Evolutionary conservation across 2,329 filamentous ascomycete genomes (phyloP).

Genomic region (Calonectria hongkongensis): DNA sequence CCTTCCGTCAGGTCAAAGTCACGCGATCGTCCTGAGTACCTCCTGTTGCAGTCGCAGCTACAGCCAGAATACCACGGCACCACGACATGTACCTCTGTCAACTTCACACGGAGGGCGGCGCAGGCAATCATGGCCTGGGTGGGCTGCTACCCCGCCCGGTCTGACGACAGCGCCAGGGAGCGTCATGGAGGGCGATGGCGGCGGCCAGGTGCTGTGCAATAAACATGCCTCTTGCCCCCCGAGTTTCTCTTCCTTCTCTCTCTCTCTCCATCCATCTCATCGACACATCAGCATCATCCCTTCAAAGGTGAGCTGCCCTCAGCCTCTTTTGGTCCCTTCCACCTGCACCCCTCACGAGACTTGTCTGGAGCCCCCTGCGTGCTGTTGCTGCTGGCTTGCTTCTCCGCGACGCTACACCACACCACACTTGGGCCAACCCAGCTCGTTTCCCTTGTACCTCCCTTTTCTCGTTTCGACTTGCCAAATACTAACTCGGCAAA

Average conservation of each 20-base stretch:
- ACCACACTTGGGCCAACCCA: not conserved
- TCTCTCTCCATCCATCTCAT: slow-evolving; percentile 54
- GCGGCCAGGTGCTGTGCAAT: slow-evolving; percentile 54
- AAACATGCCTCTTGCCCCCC: slow-evolving; percentile 58
- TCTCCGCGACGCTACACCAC: not conserved
- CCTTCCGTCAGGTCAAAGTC: slow-evolving; percentile 57
- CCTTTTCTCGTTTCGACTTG: slow-evolving; percentile 5
- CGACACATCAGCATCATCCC: slow-evolving; percentile 48
- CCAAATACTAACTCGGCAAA: slow-evolving; percentile 42
- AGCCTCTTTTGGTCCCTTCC: not conserved
- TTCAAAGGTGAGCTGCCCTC: slow-evolving; percentile 44
- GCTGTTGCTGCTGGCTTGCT: slow-evolving; percentile 7
- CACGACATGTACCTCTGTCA: slow-evolving; percentile 35
- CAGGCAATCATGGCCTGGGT: slow-evolving; percentile 43
- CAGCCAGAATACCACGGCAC: slow-evolving; percentile 24
- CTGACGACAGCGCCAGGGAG: slow-evolving; percentile 61
- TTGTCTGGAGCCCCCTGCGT: not conserved
- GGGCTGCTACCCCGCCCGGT: slow-evolving; percentile 66
- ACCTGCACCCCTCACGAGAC: slow-evolving; percentile 22
- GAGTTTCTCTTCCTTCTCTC: slow-evolving; percentile 50
- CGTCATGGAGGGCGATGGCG: slow-evolving; percentile 46
- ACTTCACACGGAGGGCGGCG: slow-evolving; percentile 46
- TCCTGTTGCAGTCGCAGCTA: slow-evolving; percentile 35
- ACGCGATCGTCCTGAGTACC: slow-evolving; percentile 54
- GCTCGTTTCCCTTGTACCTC: not conserved